phyloP scores from a whole-genome alignment of 2,329 filamentous ascomycete genomes.

The Cyphellophora europaea region DNA sequence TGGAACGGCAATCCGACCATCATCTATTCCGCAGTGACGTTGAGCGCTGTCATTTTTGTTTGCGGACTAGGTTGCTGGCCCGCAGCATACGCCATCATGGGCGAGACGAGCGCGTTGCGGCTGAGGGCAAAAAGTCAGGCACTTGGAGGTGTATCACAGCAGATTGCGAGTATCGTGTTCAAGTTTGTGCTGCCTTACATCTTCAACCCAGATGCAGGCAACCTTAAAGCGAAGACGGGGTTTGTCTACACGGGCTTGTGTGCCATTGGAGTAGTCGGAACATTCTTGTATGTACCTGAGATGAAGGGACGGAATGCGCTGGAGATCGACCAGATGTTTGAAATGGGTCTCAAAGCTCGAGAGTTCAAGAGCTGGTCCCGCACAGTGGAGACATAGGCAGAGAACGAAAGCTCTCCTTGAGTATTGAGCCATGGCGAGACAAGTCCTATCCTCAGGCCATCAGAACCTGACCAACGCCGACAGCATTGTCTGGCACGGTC shows the following conservation, averaged over 20 bases:
- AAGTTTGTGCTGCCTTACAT: constrained; percentile 21
- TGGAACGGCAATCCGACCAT: constrained; percentile 28
- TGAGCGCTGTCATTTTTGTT: constrained; percentile 37
- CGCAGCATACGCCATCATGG: constrained; percentile 26
- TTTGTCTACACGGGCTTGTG: constrained; percentile 32
- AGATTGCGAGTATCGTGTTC: not conserved
- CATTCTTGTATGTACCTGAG: constrained; percentile 37
- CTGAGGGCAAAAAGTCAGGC: constrained; percentile 30
- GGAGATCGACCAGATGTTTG: constrained; percentile 39
- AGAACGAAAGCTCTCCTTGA: too few species aligned
- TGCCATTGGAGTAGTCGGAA: constrained; percentile 30
- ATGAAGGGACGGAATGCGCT: constrained; percentile 27
- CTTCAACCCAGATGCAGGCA: constrained; percentile 19
- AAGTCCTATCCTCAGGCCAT: too few species aligned
- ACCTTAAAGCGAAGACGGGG: constrained; percentile 25
- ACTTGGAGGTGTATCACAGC: constrained; percentile 18
- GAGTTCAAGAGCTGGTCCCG: constrained; percentile 22
- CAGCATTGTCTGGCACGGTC: too few species aligned
- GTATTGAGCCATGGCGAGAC: too few species aligned
- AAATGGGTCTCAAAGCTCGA: constrained; percentile 15
- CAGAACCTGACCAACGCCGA: too few species aligned
- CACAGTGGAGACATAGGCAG: too few species aligned
- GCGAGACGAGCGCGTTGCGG: constrained; percentile 26
- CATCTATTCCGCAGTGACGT: constrained; percentile 27
- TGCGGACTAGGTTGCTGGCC: constrained; percentile 27